Percentiles rank a stretch among this genome's conserved stretches.
Conservation (phyloP, 169 alveolate genomes). For the Cryptosporidium felis region DNA sequence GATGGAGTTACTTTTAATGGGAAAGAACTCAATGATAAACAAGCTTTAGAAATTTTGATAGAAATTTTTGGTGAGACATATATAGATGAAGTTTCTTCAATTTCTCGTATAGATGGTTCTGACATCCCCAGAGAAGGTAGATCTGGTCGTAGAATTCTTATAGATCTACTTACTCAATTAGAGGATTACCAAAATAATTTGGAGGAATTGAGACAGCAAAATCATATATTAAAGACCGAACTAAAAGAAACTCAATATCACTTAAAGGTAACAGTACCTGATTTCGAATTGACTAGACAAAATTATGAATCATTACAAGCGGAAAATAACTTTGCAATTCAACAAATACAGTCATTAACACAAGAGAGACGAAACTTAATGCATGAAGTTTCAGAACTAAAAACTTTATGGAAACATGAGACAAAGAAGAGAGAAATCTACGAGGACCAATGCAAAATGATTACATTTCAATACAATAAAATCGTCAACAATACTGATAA, state of each 20-base stretch:
- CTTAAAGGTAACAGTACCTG: constrained; percentile 49
- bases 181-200: constrained; percentile 27
- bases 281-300: constrained; percentile 35
- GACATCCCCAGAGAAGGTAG: background rate
- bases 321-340: constrained; percentile 35
- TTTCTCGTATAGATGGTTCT: background rate
- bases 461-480: constrained; percentile 13
- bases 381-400: constrained; percentile 35
- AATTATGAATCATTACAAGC: constrained; percentile 45
- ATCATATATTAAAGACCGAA: background rate
- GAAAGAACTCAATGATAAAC: background rate
- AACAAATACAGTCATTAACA: constrained; percentile 49
- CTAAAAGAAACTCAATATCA: constrained; percentile 40
- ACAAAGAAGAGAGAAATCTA: constrained; percentile 49
- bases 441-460: constrained; percentile 41
- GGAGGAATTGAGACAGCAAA: constrained; percentile 16
- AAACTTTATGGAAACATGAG: constrained; percentile 59
- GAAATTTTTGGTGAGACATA: constrained; percentile 45
- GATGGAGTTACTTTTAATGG: no score
- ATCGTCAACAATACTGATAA: background rate
- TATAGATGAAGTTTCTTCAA: background rate
- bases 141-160: constrained; percentile 19
- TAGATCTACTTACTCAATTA: constrained; percentile 32
- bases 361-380: constrained; percentile 33
- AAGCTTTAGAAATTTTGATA: constrained; percentile 31